phyloP scores from a whole-genome alignment of 768 basidiomycete species.

The Suillus clintonianus region DNA sequence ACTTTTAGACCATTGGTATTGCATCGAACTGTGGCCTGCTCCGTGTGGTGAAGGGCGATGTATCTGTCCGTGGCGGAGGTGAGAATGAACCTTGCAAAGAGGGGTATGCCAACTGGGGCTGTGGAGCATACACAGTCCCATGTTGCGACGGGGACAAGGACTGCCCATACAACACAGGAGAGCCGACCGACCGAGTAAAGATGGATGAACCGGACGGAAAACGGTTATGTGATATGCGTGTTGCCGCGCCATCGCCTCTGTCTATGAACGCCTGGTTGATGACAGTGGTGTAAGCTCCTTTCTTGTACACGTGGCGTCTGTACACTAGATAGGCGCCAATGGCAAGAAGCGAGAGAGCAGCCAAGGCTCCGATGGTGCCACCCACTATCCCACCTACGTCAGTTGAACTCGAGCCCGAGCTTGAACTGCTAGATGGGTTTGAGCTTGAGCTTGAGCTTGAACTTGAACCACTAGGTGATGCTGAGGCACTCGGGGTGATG shows the following conservation, averaged over 20 bases:
- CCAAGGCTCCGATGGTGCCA: constrained; percentile 18
- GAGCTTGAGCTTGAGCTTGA: constrained; percentile 5
- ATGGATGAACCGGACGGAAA: constrained; percentile 14
- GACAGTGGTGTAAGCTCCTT: not conserved
- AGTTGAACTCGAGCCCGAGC: not conserved
- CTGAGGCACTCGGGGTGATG: not conserved
- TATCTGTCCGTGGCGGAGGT: constrained; percentile 13
- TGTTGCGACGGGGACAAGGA: not conserved
- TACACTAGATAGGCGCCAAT: constrained; percentile 19
- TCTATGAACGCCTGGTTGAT: not conserved
- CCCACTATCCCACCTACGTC: constrained; percentile 24
- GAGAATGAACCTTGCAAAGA: constrained; percentile 6
- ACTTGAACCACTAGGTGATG: constrained; percentile 8
- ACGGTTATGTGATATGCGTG: constrained; percentile 8
- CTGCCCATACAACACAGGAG: constrained; percentile 6
- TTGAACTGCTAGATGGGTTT: constrained; percentile 1
- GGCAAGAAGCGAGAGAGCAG: constrained; percentile 17
- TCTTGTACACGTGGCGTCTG: constrained; percentile 8
- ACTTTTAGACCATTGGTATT: constrained; percentile 23
- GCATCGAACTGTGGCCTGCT: constrained; percentile 4
- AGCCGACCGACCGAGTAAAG: not conserved
- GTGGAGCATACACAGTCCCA: not conserved
- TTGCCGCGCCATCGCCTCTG: not conserved
- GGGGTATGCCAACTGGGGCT: not conserved
- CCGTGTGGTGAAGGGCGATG: constrained; percentile 9